Evolutionary conservation across 768 basidiomycete genomes (phyloP).

Genomic region (Postia placenta): DNA sequence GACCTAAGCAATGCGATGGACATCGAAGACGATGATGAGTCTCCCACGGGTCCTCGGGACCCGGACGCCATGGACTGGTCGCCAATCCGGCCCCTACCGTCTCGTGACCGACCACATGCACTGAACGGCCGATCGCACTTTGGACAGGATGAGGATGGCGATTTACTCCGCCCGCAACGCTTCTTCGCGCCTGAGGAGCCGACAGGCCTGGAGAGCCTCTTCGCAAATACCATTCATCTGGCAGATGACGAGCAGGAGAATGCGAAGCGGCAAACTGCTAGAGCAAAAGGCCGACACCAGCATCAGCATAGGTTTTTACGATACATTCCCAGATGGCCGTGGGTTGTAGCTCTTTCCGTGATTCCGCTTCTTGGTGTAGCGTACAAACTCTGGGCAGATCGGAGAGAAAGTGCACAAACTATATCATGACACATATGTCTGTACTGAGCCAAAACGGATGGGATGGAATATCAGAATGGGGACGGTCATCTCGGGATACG

Average conservation of each 20-base stretch:
- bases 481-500: too few species aligned
- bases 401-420: too few species aligned
- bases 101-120: conserved; percentile 6
- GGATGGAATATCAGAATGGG: too few species aligned
- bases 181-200: conserved; percentile 78
- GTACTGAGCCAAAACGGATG: too few species aligned
- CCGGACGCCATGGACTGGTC: conserved; percentile 64
- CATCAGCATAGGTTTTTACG: not conserved
- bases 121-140: conserved; percentile 18
- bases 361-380: not conserved
- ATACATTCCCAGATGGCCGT: not conserved
- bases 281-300: not conserved
- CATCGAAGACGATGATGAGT: conserved; percentile 23
- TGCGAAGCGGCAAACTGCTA: not conserved
- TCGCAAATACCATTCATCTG: conserved; percentile 46
- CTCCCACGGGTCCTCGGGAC: conserved; percentile 19
- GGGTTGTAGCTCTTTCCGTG: not conserved
- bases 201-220: conserved; percentile 68
- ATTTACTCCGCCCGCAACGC: conserved; percentile 61
- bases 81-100: conserved; percentile 39
- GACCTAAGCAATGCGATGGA: conserved; percentile 9
- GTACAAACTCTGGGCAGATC: not conserved
- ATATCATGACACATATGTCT: too few species aligned
- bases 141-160: conserved; percentile 31
- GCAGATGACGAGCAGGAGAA: conserved; percentile 15